Percentiles rank a stretch among this genome's conserved stretches.
phyloP scores from a whole-genome alignment of 441 rosid genomes.

The Pelargonium australe region DNA sequence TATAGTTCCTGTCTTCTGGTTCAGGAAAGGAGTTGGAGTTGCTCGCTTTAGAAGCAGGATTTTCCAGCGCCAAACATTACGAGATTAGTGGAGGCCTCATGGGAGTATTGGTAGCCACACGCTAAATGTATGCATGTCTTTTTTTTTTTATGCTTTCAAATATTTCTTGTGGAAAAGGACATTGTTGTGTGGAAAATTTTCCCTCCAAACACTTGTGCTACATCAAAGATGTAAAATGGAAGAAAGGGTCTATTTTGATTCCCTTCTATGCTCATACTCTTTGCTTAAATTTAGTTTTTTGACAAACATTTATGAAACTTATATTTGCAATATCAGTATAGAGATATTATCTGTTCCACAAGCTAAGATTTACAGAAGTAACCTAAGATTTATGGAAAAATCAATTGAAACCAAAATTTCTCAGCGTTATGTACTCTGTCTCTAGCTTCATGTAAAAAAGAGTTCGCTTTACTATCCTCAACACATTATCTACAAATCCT shows the following conservation, averaged over 20 bases:
- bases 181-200: background rate
- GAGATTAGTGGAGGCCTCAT: conserved; percentile 73
- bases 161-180: too few species aligned
- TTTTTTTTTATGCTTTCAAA: too few species aligned
- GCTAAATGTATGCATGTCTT: conserved; percentile 14
- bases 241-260: too few species aligned
- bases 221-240: too few species aligned
- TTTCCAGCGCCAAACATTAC: conserved; percentile 56
- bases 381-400: background rate
- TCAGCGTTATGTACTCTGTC: background rate
- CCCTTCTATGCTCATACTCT: too few species aligned
- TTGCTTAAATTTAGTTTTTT: too few species aligned
- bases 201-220: background rate
- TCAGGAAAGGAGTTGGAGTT: conserved; percentile 70
- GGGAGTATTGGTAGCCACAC: conserved; percentile 72
- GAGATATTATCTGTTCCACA: background rate
- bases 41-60: conserved; percentile 66
- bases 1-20: background rate
- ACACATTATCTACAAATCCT: conserved; percentile 11
- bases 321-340: background rate
- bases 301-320: too few species aligned
- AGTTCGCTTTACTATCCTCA: conserved; percentile 5
- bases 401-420: background rate
- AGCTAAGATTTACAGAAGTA: background rate
- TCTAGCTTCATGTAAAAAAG: background rate